Base-by-base conservation (phyloP, 495 filamentous ascomycete genomes). In the Aspergillus steynii region DNA sequence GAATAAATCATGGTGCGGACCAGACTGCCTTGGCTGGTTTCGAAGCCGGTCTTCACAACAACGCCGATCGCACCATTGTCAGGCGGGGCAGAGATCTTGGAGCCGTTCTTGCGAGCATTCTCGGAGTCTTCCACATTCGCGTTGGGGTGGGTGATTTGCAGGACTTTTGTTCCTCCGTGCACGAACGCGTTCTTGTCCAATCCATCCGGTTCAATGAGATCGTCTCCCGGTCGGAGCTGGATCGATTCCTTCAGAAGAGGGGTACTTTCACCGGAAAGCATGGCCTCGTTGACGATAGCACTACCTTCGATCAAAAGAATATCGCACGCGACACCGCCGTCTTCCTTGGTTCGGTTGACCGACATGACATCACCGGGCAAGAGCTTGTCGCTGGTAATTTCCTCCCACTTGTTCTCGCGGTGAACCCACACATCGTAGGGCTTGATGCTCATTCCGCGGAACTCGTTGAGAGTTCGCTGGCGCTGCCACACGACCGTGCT, bases 1-100 rank as follows among this genome's bases (percentile, higher is more conserved):
- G 96, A 97, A 78, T 97, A 99, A 65, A 99, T 98, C 95, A 99
- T 99, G 52, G 95, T 99, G 34, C 95, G 92, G 49, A 99, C 95
- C 59, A 99, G 82, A 71, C 90, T 97, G 63, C 95, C 95, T 74
- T 99, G 95, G 60, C 93, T 97, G 7, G 95, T 99, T 78, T 99
- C 95, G 65, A 99, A 99, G 4, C 95, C 95, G 50, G 96, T 99
- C 83, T 96, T 97, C 61, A 93, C 90, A 51, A 98, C 91, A 61
- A 98, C 84, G 61, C 94, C 95, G 81, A 98, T 85, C 9, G 92
- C 95, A 50, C 95, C 95, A 66, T 93, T 91, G 75, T 99, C 95
- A 0, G 95, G 95, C 10, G 89, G 82, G 20, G 90, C 81, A 29
- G 82, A 64, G 9, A 99, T 87, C 63, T 88, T 91, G 5, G 84